Base-by-base conservation (phyloP, 1,139 yeast species). In the Zygosaccharomyces pseudobailii region DNA sequence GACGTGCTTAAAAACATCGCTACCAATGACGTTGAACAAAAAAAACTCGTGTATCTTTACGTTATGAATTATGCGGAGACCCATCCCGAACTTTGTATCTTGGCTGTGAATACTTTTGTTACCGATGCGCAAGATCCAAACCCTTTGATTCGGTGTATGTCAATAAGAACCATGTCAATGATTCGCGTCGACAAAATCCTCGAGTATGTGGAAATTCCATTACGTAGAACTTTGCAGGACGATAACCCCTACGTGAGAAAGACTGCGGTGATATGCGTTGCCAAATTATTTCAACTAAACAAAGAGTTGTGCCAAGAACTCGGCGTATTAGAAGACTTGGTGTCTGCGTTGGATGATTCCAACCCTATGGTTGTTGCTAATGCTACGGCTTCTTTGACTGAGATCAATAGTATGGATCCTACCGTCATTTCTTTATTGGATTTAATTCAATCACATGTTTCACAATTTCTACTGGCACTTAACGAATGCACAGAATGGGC, bases 401-500 rank as follows among this genome's bases (percentile, higher is more conserved):
- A 92, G 67, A 86, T 88, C 55, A 81, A 80, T 59, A 87, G 82
- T 52, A 71, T 83, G 66, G 83, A 85, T 57, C 78, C 87, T 48
- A 66, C 70, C 46, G 65, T 72, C 55, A 55, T 71, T 30, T 44
- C 55, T 20, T 39, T 64, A 33, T 42, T 52, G 7, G 61, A 79
- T 65, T 50, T 64, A 42, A 61, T 63, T 5, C 55, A 57, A 33
- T 49, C 50, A 55, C 73, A 62, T 67, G 78, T 68, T 50, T 71
- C 67, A 55, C 70, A 62, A 58, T 75, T 92, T 52, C 73, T 94
- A 51, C 74, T 82, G 56, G 95, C 96, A 25, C 74, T 94, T 55
- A 90, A 90, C 67, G 99, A 94, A 69, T 92, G 97, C 69, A 90
- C 97, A 1, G 99, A 94, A 70, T 94, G 99, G 99, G 98, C 98